Conservation (phyloP, 306 rosid species). For the Prunus persica region Prunus_persica_NCBIv2 NC_034011.1:5366501-5367000, state of each 20-base stretch:
- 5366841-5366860: conserved; percentile 30
- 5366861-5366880: conserved; percentile 48
- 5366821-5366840: conserved; percentile 45
- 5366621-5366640: background rate
- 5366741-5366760: conserved; percentile 65
- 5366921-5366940: conserved; percentile 58
- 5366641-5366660: conserved; percentile 14
- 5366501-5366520: background rate
- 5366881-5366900: conserved; percentile 87
- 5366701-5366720: conserved; percentile 60
- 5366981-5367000: background rate
- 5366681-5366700: conserved; percentile 84
- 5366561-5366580: background rate
- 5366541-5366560: background rate
- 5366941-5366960: conserved; percentile 54
- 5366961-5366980: conserved; percentile 51
- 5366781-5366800: conserved; percentile 51
- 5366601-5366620: background rate
- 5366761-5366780: conserved; percentile 54
- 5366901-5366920: conserved; percentile 81
- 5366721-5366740: conserved; percentile 37
- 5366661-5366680: conserved; percentile 20
- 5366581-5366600: background rate
- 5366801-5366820: conserved; percentile 43
- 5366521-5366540: background rate